Conservation (phyloP, 108 stramenopile species). For the Aurantiochytrium sp. region DNA sequence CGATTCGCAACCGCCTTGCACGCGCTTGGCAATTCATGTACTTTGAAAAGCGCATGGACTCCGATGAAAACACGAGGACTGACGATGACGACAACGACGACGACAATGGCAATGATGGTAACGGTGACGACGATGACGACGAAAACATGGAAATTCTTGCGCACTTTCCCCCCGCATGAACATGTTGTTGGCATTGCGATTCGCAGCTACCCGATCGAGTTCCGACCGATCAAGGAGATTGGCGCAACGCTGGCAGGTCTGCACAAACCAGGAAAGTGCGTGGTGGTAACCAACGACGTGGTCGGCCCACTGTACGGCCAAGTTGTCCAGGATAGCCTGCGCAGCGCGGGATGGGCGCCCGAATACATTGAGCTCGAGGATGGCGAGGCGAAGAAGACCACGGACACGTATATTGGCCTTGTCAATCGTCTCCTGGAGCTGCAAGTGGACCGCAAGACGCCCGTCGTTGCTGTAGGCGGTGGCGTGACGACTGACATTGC, state of each 20-base stretch:
- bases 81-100: no score
- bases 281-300: not conserved
- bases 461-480: constrained; percentile 89
- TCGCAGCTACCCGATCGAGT: not conserved
- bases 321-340: not conserved
- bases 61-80: no score
- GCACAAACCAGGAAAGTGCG: not conserved
- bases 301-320: not conserved
- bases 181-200: no score
- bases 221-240: not conserved
- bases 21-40: no score
- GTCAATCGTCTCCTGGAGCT: not conserved
- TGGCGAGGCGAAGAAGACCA: constrained; percentile 3
- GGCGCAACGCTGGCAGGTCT: not conserved
- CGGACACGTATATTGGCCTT: not conserved
- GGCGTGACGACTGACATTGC: constrained; percentile 98
- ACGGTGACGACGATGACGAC: no score
- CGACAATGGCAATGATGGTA: no score
- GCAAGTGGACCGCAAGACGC: constrained; percentile 59
- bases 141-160: no score
- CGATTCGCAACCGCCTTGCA: no score
- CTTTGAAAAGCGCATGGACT: no score
- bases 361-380: not conserved
- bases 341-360: not conserved
- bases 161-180: no score